These are phyloP conservation scores for Ganoderma sinense DNA, from an alignment of 1,284 basidiomycete species.

Conservation along the genomic window DNA sequence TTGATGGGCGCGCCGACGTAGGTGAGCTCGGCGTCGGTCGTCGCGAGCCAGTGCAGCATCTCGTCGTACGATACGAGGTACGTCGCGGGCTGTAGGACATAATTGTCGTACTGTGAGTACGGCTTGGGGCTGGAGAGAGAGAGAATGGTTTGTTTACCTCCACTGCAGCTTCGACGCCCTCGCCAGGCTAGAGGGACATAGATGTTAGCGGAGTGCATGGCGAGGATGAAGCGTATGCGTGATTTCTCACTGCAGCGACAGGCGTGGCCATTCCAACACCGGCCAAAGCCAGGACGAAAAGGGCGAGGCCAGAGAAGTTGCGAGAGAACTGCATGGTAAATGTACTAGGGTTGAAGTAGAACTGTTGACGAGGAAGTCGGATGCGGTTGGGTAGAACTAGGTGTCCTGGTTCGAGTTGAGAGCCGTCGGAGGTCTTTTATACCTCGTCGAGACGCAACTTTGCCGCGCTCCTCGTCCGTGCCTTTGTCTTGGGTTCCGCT, in stretches of 20 bases:
- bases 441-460: background rate
- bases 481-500: background rate
- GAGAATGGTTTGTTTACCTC: too few species aligned
- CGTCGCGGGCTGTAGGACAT: background rate
- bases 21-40: conserved; percentile 13
- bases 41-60: conserved; percentile 17
- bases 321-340: background rate
- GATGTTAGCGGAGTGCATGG: background rate
- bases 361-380: background rate
- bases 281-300: background rate
- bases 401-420: background rate
- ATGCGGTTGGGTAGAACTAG: background rate
- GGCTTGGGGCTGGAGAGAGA: too few species aligned
- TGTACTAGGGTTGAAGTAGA: too few species aligned
- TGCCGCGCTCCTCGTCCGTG: background rate
- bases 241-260: background rate
- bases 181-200: too few species aligned
- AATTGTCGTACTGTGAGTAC: too few species aligned
- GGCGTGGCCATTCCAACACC: background rate
- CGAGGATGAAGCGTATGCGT: background rate
- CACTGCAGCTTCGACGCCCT: too few species aligned
- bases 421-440: background rate
- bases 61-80: background rate
- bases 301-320: background rate
- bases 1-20: conserved; percentile 10